These are phyloP conservation scores for Pseudopithomyces chartarum DNA, from an alignment of 2,329 filamentous ascomycete genomes.

Conservation along the genomic window DNA sequence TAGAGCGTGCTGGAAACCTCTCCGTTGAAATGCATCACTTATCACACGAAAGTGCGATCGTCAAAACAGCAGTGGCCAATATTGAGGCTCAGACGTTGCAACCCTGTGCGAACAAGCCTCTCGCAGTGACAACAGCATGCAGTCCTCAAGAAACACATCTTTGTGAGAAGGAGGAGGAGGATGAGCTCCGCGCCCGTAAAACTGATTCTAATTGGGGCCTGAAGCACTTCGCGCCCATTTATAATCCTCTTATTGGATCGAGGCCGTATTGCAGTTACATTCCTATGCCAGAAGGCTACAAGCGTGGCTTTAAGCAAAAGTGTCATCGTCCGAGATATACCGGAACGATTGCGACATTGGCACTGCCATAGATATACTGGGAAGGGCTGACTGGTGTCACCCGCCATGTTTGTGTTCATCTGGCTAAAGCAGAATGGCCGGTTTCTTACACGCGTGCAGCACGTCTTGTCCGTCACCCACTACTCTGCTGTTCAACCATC, in stretches of 20 bases:
- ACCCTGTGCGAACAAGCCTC: background rate
- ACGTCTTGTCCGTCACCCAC: too few relatives aligned
- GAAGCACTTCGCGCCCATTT: background rate
- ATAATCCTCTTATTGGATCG: constrained; percentile 10
- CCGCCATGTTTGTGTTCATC: too few relatives aligned
- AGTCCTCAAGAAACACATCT: background rate
- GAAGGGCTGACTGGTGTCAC: background rate
- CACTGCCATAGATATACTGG: background rate
- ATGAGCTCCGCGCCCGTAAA: background rate
- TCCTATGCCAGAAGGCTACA: background rate
- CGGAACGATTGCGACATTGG: background rate
- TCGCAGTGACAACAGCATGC: background rate
- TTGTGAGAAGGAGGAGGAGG: background rate
- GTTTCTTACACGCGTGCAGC: too few relatives aligned
- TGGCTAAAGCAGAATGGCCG: too few relatives aligned
- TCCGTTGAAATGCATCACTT: background rate
- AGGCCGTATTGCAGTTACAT: constrained; percentile 11
- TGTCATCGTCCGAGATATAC: background rate
- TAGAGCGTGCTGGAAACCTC: background rate
- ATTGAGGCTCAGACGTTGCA: constrained; percentile 9
- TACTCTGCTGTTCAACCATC: too few relatives aligned
- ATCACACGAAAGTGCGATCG: background rate
- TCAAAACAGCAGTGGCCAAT: background rate
- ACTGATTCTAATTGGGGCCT: constrained; percentile 3
- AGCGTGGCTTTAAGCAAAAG: background rate